Base-by-base conservation (phyloP, 345 rosid species). In the Eutrema yunnanense region DNA sequence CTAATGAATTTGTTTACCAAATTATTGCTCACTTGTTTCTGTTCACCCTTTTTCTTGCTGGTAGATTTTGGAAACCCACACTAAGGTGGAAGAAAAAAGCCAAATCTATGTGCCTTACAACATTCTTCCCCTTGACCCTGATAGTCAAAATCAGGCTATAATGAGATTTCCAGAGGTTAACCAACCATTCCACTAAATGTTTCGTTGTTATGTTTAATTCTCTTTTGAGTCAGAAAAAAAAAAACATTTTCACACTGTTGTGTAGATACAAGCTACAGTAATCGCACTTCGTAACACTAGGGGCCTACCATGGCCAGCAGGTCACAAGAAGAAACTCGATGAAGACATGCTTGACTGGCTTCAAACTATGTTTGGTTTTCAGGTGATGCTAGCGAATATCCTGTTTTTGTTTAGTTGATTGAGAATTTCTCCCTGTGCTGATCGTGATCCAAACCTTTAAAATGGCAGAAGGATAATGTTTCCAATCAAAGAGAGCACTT, bases 51-150 rank as follows among this genome's bases (percentile, higher is more conserved):
- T 82, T 67, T 55, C 11, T 77, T 34, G 19, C 32, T 73, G n/a
- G 65, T 79, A 88, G 93, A 84, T 88, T 78, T 72, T 86, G 76
- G 86, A 83, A 76, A 79, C 90, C 38, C 90, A 86, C 67, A 79
- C 71, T 19, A 76, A 86, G 82, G 90, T 88, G 48, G 86, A 81
- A 32, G 90, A 86, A 36, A 88, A 86, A 73, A 84, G 82, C 59
- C 84, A 84, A 74, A 83, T 84, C 33, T 86, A 83, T 13, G 71
- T 84, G 9, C 83, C 88, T 74, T 86, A 86, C 72, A 88, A 88
- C 69, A 84, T 81, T 55, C 88, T 88, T 65, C 92, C 92, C n/a
- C 87, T 87, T 53, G 86, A 87, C 71, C 86, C 87, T 72, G 93
- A 88, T 61, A 83, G 90, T 77, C 80, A 79, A 69, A 80, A 84